phyloP scores from a whole-genome alignment of 2,329 filamentous ascomycete species.

The Curvularia spicifera region DNA sequence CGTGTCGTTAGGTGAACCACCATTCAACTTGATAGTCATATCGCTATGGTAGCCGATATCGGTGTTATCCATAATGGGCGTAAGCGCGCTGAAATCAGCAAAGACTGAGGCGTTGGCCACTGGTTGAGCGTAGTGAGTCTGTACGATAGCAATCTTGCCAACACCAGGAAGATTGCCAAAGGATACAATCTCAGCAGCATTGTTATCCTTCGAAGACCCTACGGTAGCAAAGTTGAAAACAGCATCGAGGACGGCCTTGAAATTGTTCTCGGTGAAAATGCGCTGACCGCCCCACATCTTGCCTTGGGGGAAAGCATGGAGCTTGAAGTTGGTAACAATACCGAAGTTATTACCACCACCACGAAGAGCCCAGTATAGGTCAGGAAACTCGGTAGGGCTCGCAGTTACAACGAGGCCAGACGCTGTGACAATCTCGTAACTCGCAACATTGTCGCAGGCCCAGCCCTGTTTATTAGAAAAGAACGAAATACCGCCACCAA shows the following conservation, averaged over 20 bases:
- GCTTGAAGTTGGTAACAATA: slow-evolving; percentile 40
- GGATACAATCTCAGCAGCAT: slow-evolving; percentile 34
- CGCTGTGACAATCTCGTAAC: slow-evolving; percentile 47
- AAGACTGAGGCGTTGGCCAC: slow-evolving; percentile 35
- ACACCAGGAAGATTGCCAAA: slow-evolving; percentile 15
- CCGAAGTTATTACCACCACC: slow-evolving; percentile 46
- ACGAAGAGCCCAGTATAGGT: slow-evolving; percentile 49
- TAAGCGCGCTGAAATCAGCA: slow-evolving; percentile 32
- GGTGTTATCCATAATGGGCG: slow-evolving; percentile 30
- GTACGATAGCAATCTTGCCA: slow-evolving; percentile 31
- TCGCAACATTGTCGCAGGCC: slow-evolving; percentile 41
- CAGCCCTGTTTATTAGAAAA: slow-evolving; percentile 32
- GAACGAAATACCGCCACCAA: slow-evolving; percentile 36
- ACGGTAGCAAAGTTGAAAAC: slow-evolving; percentile 19
- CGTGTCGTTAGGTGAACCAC: slow-evolving; percentile 21
- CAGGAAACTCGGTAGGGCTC: slow-evolving; percentile 35
- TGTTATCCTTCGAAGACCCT: slow-evolving; percentile 27
- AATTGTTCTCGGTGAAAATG: slow-evolving; percentile 23
- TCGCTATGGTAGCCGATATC: slow-evolving; percentile 29
- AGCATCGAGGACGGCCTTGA: slow-evolving; percentile 12
- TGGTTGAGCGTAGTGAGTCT: slow-evolving; percentile 32
- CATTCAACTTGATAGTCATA: slow-evolving; percentile 30
- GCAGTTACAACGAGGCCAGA: slow-evolving; percentile 44
- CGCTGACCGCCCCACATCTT: slow-evolving; percentile 24
- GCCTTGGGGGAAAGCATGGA: slow-evolving; percentile 15